Conservation (phyloP, 2,329 filamentous ascomycete genomes). For the Thelonectria discophora region DNA sequence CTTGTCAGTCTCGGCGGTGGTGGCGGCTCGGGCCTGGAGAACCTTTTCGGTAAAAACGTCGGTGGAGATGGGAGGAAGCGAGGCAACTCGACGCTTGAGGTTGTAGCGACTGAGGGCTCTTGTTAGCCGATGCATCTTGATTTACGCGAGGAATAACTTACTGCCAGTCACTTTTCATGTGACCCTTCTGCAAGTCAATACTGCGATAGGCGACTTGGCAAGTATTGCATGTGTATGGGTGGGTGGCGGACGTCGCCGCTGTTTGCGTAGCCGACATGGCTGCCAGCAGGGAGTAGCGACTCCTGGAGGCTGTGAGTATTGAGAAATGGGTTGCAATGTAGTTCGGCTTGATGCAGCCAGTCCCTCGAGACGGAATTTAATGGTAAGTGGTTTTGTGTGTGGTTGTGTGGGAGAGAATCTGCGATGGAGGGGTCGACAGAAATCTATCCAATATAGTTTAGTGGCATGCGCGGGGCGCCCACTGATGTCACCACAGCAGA, state of each 20-base stretch:
- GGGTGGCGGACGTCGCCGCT: constrained; percentile 59
- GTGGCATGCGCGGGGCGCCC: constrained; percentile 41
- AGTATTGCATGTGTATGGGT: constrained; percentile 98
- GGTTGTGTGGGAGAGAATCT: constrained; percentile 12
- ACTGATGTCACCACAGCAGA: constrained; percentile 36
- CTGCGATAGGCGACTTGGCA: constrained; percentile 97
- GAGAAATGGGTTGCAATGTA: not conserved
- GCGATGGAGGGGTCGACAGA: constrained; percentile 23
- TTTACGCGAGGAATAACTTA: constrained; percentile 59
- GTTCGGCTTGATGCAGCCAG: not conserved
- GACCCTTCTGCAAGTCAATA: constrained; percentile 89
- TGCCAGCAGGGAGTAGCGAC: not conserved
- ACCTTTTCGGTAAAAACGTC: constrained; percentile 97
- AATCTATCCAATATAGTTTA: constrained; percentile 30
- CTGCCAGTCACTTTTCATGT: constrained; percentile 99
- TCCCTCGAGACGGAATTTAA: constrained; percentile 5
- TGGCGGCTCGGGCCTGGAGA: constrained; percentile 84
- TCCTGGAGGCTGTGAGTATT: not conserved
- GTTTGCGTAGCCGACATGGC: constrained; percentile 57
- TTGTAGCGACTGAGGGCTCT: constrained; percentile 78
- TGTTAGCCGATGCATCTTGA: constrained; percentile 14
- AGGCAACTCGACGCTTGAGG: constrained; percentile 91
- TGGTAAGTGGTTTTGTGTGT: not conserved
- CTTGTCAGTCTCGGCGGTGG: constrained; percentile 84
- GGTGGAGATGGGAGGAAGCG: constrained; percentile 87